These are phyloP conservation scores for Punica granatum DNA, from an alignment of 345 rosid species.

Conservation along the genomic window DNA sequence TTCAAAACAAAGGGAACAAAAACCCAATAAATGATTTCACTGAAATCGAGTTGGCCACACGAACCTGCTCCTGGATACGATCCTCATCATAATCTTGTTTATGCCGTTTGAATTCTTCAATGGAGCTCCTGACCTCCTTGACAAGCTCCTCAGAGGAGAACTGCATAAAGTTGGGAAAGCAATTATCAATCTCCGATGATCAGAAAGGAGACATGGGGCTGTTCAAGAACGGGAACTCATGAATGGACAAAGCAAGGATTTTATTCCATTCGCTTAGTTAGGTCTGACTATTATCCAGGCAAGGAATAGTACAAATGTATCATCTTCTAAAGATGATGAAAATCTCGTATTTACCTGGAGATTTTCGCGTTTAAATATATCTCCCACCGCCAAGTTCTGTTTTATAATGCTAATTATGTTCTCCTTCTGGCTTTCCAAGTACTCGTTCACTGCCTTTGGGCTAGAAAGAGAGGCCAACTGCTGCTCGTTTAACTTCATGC, in stretches of 20 bases:
- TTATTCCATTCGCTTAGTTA: not conserved
- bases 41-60: slow-evolving; percentile 6
- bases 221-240: not conserved
- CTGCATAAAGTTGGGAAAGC: slow-evolving; percentile 26
- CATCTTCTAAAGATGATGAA: not conserved
- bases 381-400: slow-evolving; percentile 72
- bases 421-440: slow-evolving; percentile 60
- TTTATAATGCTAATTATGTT: slow-evolving; percentile 52
- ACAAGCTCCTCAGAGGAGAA: slow-evolving; percentile 71
- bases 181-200: not conserved
- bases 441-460: slow-evolving; percentile 73
- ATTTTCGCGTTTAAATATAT: slow-evolving; percentile 71
- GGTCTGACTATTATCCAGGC: not conserved
- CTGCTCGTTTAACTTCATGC: slow-evolving; percentile 61
- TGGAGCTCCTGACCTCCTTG: slow-evolving; percentile 68
- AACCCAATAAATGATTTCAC: not conserved
- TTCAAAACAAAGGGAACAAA: not conserved
- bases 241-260: not conserved
- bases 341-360: slow-evolving; percentile 38
- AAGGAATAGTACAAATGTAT: not conserved
- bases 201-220: not conserved
- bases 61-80: slow-evolving; percentile 67
- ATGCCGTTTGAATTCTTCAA: slow-evolving; percentile 66
- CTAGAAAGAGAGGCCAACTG: slow-evolving; percentile 75
- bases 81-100: slow-evolving; percentile 86